Conservation (phyloP, 2,329 filamentous ascomycete genomes). For the Ophiostoma perfectum region DNA sequence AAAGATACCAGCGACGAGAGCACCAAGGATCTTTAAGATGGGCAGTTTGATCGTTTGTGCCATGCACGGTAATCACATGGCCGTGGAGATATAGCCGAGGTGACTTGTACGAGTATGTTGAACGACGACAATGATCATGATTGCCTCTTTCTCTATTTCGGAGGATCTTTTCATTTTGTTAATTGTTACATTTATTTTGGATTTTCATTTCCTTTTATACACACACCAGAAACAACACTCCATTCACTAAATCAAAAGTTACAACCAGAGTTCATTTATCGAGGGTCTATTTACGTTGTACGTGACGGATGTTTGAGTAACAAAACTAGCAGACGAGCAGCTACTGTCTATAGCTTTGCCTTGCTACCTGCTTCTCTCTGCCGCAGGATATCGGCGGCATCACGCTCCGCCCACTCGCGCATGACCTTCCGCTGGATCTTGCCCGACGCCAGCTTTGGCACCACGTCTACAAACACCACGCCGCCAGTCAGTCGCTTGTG, state of each 20-base stretch:
- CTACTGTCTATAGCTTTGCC: not conserved
- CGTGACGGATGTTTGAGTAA: too few species aligned
- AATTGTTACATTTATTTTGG: not conserved
- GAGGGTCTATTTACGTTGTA: too few species aligned
- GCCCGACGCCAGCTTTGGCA: conserved; percentile 52
- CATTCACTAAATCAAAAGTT: not conserved
- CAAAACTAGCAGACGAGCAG: too few species aligned
- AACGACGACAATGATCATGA: not conserved
- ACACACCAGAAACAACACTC: conserved; percentile 2
- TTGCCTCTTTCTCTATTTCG: not conserved
- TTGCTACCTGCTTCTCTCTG: not conserved
- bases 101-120: conserved; percentile 5
- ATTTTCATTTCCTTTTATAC: not conserved
- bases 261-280: not conserved
- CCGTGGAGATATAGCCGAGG: not conserved
- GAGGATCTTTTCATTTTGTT: not conserved
- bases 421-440: conserved; percentile 54
- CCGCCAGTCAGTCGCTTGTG: conserved; percentile 50
- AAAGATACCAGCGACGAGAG: not conserved
- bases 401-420: conserved; percentile 30
- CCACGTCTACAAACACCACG: conserved; percentile 50
- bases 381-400: not conserved
- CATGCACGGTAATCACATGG: not conserved
- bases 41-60: not conserved
- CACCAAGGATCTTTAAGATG: conserved; percentile 28